Evolutionary conservation across 495 filamentous ascomycete genomes (phyloP).

Genomic region (Haplographium delicatum): DNA sequence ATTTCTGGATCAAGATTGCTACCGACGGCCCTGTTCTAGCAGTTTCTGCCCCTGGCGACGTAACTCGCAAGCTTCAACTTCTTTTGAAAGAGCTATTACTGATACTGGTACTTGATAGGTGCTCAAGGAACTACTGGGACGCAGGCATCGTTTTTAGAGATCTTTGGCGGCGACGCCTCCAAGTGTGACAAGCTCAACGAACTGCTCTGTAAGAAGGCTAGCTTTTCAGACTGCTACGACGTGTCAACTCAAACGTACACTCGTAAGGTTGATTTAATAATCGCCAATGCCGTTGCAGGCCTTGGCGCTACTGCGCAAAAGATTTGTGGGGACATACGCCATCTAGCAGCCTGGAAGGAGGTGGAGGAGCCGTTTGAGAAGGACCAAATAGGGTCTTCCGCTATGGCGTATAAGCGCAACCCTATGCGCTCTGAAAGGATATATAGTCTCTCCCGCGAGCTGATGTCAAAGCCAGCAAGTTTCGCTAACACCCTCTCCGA

Average conservation of each 20-base stretch:
- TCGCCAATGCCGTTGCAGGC: conserved; percentile 73
- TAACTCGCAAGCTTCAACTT: no score
- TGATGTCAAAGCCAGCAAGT: conserved; percentile 60
- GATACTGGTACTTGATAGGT: conserved; percentile 39
- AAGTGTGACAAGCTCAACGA: conserved; percentile 77
- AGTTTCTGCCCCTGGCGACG: no score
- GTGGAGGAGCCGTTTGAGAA: conserved; percentile 92
- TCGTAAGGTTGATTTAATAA: conserved; percentile 76
- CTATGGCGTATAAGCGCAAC: conserved; percentile 86
- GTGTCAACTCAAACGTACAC: conserved; percentile 72
- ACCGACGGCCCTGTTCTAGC: no score
- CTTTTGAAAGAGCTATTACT: conserved; percentile 70
- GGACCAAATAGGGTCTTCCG: conserved; percentile 57
- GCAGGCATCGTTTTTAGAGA: conserved; percentile 40
- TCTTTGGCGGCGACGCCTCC: conserved; percentile 72
- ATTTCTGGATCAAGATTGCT: no score
- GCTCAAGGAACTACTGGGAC: conserved; percentile 76
- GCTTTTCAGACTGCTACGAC: conserved; percentile 67
- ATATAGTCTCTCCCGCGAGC: conserved; percentile 66
- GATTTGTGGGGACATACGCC: conserved; percentile 70
- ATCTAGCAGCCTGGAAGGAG: conserved; percentile 71
- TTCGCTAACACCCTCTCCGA: conserved; percentile 71
- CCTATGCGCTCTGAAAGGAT: conserved; percentile 87
- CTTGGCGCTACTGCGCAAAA: conserved; percentile 79
- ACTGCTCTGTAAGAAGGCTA: conserved; percentile 77